Evolutionary conservation across 305 asterid species (phyloP), one percentile per base, ranked within the genome.

Genomic region (Fraxinus platypoda): DNA sequence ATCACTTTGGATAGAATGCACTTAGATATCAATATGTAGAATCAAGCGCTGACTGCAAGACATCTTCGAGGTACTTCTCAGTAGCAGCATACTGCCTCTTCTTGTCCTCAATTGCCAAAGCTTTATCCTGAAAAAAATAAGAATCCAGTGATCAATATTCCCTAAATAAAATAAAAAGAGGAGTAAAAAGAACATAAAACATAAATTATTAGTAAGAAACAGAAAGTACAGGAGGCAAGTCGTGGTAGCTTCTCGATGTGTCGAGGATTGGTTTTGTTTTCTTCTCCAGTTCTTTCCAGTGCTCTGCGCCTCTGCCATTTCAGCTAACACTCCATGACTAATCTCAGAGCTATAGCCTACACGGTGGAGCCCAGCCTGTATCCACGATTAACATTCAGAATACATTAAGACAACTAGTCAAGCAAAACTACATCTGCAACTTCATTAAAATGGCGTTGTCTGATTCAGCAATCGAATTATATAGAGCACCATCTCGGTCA

Each of bases 41-140:
- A 81, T 96, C 97, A 83, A 96, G 98, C 82, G 99, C 99, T n/a
- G 99, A 96, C 88, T 96, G 99, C 88, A 94, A 82, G 26, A 94
- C 97, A 82, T 94, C 98, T 88, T 96, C 99, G 79, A 96, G 97
- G 89, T 93, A 90, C 91, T 94, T 96, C 91, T 96, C 98, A 57
- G 99, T 95, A 86, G 92, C 91, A 84, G 94, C 94, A 85, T 90
- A 94, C 82, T 96, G 98, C 83, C 98, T 90, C 87, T 89, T 96
- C 92, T 96, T 96, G 84, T 94, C 99, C 90, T 94, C 99, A 4
- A 96, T 96, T 9, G 98, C 98, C 87, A 96, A 84, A 54, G 98
- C 99, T 93, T 94, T 96, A 82, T 96, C 98, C 99, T 94, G 90
- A 73, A 33, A 52, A 81, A 54, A 2, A 37, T 41, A 41, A 59